These are phyloP conservation scores for Candida ipomoeae DNA, from an alignment of 805 yeast genomes.

Conservation along the genomic window DNA sequence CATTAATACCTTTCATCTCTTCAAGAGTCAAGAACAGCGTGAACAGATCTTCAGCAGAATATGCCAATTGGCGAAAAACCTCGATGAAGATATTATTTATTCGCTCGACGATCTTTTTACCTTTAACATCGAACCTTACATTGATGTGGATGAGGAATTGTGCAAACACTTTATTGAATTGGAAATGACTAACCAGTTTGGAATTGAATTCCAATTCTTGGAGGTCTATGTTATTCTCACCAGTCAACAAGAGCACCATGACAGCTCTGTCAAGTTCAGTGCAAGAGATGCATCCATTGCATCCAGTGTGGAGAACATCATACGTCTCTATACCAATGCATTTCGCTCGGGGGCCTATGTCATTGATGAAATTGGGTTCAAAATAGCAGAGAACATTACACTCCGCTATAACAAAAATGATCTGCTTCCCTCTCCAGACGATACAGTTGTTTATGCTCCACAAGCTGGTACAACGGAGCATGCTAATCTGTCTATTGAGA, in stretches of 20 bases:
- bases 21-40: slow-evolving; percentile 17
- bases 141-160: slow-evolving; percentile 22
- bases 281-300: slow-evolving; percentile 5
- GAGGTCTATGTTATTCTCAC: slow-evolving; percentile 20
- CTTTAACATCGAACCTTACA: slow-evolving; percentile 31
- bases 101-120: slow-evolving; percentile 36
- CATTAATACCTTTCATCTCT: slow-evolving; percentile 25
- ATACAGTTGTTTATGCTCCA: slow-evolving; percentile 10
- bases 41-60: slow-evolving; percentile 5
- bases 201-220: slow-evolving; percentile 20
- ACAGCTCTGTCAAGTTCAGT: slow-evolving; percentile 9
- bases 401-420: neutral
- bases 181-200: slow-evolving; percentile 27
- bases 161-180: slow-evolving; percentile 39
- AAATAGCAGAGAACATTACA: slow-evolving; percentile 8
- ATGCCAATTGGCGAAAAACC: slow-evolving; percentile 1
- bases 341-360: slow-evolving; percentile 4
- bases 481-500: neutral
- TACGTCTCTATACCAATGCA: slow-evolving; percentile 7
- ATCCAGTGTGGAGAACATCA: slow-evolving; percentile 6
- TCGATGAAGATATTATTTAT: slow-evolving; percentile 14
- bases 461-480: neutral
- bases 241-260: slow-evolving; percentile 14
- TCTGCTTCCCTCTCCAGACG: neutral
- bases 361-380: slow-evolving; percentile 5